Evolutionary conservation across 108 stramenopile genomes (phyloP), one percentile per base, ranked within the genome.

Genomic region (Cyclostephanos tholiformis): DNA sequence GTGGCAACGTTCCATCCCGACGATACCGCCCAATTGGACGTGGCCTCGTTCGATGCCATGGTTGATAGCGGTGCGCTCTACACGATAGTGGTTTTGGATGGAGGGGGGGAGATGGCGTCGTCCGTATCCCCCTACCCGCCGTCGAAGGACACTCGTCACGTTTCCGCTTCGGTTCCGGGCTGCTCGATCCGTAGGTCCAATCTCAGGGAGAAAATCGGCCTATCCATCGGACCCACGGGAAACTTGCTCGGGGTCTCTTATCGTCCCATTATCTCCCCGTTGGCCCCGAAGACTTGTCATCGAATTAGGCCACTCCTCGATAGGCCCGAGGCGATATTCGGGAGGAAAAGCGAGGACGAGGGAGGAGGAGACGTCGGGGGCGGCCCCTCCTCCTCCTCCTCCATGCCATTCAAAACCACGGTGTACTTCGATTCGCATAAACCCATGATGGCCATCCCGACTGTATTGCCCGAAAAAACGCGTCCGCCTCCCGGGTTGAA

Each of bases 401-500:
- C 74, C 48, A 73, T 79, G 67, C 79, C 79, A 23, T 92, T 90
- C 63, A 75, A 85, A 64, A 90, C 91, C 63, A 77, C 79, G 44
- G 79, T 89, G 2, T 50, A 71, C 25, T 83, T 82, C 30, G 80
- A 87, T 69, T 82, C 87, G 16, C 84, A 89, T 63, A 88, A 79
- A 50, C 91, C 89, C 30, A 91, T 87, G 69, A 89, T 91, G 87
- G 77, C 74, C 17, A 75, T 94, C 20, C 85, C 86, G 17, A 59
- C 78, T 0, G 78, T 88, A 12, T 58, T 87, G 67, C 86, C 93
- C 0, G 55, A 77, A 30, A 58, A 77, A 30, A 58, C 82, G 19
- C 81, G 84, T 23, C 89, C 91, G 11, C 93, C 93, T 0, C 86
- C 88, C 30, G 93, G 93, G 20, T 69, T 89, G 63, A 83, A 85